A percentile compares a stretch with the other conserved stretches of the same genome.
Conservation (phyloP, 306 rosid genomes). For the Vigna nakashimae region DNA sequence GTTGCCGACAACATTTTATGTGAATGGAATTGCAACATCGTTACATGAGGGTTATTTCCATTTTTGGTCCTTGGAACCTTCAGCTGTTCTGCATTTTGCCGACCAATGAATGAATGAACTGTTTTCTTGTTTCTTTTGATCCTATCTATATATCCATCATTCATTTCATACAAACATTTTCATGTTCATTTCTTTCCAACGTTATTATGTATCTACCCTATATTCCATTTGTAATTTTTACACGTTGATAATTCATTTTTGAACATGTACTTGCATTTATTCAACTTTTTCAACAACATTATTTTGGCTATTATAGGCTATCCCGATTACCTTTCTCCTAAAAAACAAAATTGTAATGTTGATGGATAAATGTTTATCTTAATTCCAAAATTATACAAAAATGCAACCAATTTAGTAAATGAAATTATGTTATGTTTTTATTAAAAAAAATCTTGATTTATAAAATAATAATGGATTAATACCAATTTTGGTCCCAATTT, state of each 20-base stretch:
- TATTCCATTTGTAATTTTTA: not conserved
- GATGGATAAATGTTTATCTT: no score
- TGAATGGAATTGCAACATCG: not conserved
- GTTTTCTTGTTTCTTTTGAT: slow-evolving; percentile 1
- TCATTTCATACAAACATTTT: not conserved
- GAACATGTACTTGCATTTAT: not conserved
- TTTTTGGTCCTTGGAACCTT: not conserved
- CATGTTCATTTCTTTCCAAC: not conserved
- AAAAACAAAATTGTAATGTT: no score
- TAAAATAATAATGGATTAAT: no score
- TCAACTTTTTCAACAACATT: not conserved
- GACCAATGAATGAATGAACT: not conserved
- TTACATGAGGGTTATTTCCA: not conserved
- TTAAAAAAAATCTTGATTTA: no score
- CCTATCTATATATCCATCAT: not conserved
- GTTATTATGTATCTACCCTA: not conserved
- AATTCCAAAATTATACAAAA: no score
- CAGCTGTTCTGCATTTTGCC: not conserved
- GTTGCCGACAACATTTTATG: slow-evolving; percentile 10
- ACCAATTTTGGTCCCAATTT: no score
- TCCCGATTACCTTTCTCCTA: no score
- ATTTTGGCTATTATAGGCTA: not conserved
- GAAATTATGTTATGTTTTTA: no score
- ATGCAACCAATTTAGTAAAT: no score
- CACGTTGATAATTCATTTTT: not conserved